phyloP scores from a whole-genome alignment of 2,329 filamentous ascomycete species.

The Pestalotiopsis sp. region DNA sequence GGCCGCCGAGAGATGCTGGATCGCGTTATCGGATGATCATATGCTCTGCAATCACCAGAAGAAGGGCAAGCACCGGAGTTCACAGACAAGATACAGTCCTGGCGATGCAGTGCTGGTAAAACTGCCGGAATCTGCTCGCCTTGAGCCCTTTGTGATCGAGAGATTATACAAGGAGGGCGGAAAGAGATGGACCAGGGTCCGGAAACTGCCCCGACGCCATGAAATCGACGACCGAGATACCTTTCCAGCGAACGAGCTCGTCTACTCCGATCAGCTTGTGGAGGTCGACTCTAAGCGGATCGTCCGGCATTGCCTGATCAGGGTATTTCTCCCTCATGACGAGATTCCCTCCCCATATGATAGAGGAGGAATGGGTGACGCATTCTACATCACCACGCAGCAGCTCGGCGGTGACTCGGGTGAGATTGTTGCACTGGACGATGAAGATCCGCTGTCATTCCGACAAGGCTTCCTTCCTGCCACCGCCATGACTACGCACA shows the following conservation, averaged over 20 bases:
- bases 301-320: slow-evolving; percentile 59
- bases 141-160: slow-evolving; percentile 66
- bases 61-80: slow-evolving; percentile 13
- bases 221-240: slow-evolving; percentile 34
- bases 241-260: slow-evolving; percentile 52
- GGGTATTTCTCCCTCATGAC: slow-evolving; percentile 48
- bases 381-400: slow-evolving; percentile 62
- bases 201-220: slow-evolving; percentile 53
- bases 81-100: slow-evolving; percentile 34
- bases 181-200: slow-evolving; percentile 41
- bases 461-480: slow-evolving; percentile 58
- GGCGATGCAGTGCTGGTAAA: slow-evolving; percentile 64
- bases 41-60: slow-evolving; percentile 44
- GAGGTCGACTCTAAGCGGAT: slow-evolving; percentile 43
- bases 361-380: slow-evolving; percentile 64
- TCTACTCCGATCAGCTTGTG: slow-evolving; percentile 30
- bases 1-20: slow-evolving; percentile 61
- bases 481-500: slow-evolving; percentile 22
- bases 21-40: slow-evolving; percentile 57
- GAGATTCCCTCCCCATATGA: slow-evolving; percentile 65
- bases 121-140: slow-evolving; percentile 27
- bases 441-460: slow-evolving; percentile 33
- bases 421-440: slow-evolving; percentile 26
- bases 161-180: slow-evolving; percentile 26
- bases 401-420: background rate